Base-by-base conservation (phyloP, 768 basidiomycete genomes). In the Tylopilus felleus region DNA sequence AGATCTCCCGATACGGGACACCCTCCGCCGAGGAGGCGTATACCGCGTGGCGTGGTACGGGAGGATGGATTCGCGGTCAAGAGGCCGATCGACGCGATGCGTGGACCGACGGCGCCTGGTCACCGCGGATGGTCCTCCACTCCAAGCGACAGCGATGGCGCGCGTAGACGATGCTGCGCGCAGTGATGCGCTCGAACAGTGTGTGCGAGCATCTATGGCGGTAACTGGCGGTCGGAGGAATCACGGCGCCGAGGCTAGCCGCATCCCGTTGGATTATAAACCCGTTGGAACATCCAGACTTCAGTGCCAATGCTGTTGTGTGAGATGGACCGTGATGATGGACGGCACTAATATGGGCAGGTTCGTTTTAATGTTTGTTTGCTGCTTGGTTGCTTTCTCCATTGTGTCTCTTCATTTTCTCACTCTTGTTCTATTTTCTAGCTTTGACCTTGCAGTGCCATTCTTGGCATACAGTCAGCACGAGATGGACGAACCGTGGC, bases 141-240 rank as follows among this genome's bases (percentile, higher is more conserved):
- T 17, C 35, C 17, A 36, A 88, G 67, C 12, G 82, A 88, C 10
- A 28, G 84, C 85, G 56, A 62, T 5, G 19, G 38, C 38, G 38
- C 38, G 8, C 38, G 38, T 39, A 8, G 16, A 9, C 38, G 8
- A 21, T 39, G 38, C 2, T 10, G 38, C 17, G 36, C 36, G 53
- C 16, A 4, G 6, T 19, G n/a, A 38, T 38, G 36, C 36, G 36
- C 36, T 38, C 36, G n/a, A 38, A 8, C 3, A n/a, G n/a, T 19
- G 13, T 8, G 10, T 7, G 36, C 17, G 36, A 38, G 1, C n/a
- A 38, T 5, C 8, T 19, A n/a, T 19, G 36, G 36, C 36, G 12
- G 16, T 36, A 17, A 14, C 4, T 17, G 4, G 3, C 25, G 25
- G 16, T 40, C 39, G 39, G 39, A 3, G 5, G 21, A 9, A 29